Base-by-base conservation (phyloP, 192 early-diverging fungal species). In the Mortierella antarctica region DNA sequence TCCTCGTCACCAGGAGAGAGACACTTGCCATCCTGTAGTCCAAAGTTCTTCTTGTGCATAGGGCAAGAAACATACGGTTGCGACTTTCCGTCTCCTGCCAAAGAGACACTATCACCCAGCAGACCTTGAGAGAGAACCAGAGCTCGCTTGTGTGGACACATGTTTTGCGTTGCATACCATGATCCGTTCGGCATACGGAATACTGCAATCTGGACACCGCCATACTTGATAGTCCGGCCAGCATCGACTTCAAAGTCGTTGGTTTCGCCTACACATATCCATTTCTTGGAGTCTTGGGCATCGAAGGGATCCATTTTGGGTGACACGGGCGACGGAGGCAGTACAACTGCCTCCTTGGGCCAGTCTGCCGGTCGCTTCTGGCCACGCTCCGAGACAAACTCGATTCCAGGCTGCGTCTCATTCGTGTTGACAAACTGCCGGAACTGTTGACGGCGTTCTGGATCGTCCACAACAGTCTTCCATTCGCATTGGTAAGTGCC, bases 81-180 rank as follows among this genome's bases (percentile, higher is more conserved):
- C 23, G 61, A 71, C 70, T 71, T 75, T 17, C 52, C 20, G 20
- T 18, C 41, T 15, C 57, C 73, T 46, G 70, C 46, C 20, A 48
- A 65, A 2, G 67, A 46, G 57, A 82, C 72, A 48, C 69, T 68
- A 49, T 82, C 73, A 15, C 92, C 91, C 48, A 93, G 41, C 39
- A 92, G 66, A 10, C 89, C 89, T 6, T 82, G 71, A 15, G 91
- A 84, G 45, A 93, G 83, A 48, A 93, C 91, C 48, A 93, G 82
- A 18, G 92, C 89, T 54, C 91, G 88, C 63, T 92, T 93, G 70
- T 93, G 91, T 40, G 92, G 92, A 57, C 91, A 92, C 91, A 92
- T 92, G 74, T 91, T 91, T 71, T 91, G 90, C 12, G 91, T 91
- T 15, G 91, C 90, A 66, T 90, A 92, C 88, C 88, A 92, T 40